Conservation (phyloP, 108 stramenopile genomes). For the Asterionellopsis glacialis region DNA sequence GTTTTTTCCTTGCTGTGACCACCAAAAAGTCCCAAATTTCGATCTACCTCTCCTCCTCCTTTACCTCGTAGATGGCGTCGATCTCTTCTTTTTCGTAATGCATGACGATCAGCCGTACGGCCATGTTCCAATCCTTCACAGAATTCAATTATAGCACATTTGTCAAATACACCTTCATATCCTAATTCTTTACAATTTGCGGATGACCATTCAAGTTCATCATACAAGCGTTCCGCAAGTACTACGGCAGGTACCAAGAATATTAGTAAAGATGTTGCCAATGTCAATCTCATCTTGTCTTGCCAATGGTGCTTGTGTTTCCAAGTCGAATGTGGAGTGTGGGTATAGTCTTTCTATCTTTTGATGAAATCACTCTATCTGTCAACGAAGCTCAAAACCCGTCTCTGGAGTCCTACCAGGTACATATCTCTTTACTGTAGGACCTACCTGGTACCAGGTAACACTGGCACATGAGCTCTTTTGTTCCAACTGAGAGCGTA, state of each 20-base stretch:
- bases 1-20: too few species aligned
- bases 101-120: background rate
- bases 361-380: too few species aligned
- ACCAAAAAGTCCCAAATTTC: too few species aligned
- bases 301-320: background rate
- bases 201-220: slow-evolving; percentile 2
- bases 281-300: background rate
- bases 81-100: background rate
- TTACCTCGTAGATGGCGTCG: background rate
- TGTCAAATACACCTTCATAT: background rate
- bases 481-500: too few species aligned
- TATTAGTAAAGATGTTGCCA: background rate
- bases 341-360: too few species aligned
- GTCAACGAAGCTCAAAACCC: too few species aligned
- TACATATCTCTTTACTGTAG: too few species aligned
- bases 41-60: too few species aligned
- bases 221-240: background rate
- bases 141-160: slow-evolving; percentile 1
- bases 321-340: too few species aligned
- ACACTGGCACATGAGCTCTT: too few species aligned
- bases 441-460: too few species aligned
- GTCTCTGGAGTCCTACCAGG: too few species aligned
- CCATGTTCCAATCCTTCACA: background rate
- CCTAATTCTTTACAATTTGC: background rate
- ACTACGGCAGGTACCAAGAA: background rate